Base-by-base conservation (phyloP, 768 basidiomycete genomes). In the Serendipita sp. region DNA sequence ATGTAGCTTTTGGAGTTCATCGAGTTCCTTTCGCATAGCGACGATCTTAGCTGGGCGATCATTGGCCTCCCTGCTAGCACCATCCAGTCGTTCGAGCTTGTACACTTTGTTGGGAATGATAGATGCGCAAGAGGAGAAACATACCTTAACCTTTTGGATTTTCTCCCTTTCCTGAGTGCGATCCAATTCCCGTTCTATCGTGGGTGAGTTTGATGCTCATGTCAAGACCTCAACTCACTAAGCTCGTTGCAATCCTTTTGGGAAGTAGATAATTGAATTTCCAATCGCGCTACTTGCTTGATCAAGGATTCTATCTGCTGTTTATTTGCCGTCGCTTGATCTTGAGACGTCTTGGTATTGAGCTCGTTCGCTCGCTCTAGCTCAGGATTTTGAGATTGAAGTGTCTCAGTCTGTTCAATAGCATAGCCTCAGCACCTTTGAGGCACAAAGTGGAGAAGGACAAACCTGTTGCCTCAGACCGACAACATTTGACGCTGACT, bases 1-100 rank as follows among this genome's bases (percentile, higher is more conserved):
- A 69, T 85, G 84, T n/a, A 83, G 72, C 64, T 72, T 74, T 73
- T 88, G 83, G 3, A 87, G 71, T 15, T 85, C 82, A 38, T 85
- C 83, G 0, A 89, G 78, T 68, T 85, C 84, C 67, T 66, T 65
- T 15, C 30, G 66, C 3, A 70, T 44, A 2, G 46, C 38, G 15
- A 44, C 47, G 45, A 67, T 41, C 4, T 66, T 64, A 3, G 66
- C 65, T 2, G 23, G 2, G 0, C 66, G 68, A 45, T 70, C 68
- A 2, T 35, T 47, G 4, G 67, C 10, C 11, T 66, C 56, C 3
- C 65, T 45, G 8, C 63, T 63, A 7, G 28, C 30, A 11, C 58
- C 35, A 3, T 62, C 58, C n/a, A 58, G 38, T 18, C 58, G 58
- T 23, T 47, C 60, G 11, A 63, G 10, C 65, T 65, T 1, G 4